These are phyloP conservation scores for Globisporangium irregulare DNA, from an alignment of 352 stramenopile genomes.

Conservation along the genomic window DNA sequence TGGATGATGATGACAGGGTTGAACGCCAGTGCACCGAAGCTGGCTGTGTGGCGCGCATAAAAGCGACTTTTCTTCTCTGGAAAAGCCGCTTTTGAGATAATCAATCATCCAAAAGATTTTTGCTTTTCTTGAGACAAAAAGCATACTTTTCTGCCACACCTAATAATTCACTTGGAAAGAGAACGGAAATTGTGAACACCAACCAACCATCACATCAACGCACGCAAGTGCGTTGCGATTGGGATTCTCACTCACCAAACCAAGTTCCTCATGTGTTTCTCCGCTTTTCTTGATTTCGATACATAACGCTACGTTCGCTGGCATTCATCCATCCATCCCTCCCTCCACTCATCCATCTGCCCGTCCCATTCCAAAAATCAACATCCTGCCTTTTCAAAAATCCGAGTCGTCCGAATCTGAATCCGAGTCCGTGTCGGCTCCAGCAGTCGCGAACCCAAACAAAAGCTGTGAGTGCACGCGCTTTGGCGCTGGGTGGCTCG, in stretches of 20 bases:
- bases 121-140: no score
- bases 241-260: neutral
- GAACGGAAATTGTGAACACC: no score
- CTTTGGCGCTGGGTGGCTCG: neutral
- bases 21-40: no score
- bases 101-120: no score
- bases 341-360: neutral
- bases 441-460: slow-evolving; percentile 55
- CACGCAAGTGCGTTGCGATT: no score
- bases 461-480: slow-evolving; percentile 33
- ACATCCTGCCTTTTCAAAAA: slow-evolving; percentile 17
- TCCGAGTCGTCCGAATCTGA: slow-evolving; percentile 57
- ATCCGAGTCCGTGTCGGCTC: slow-evolving; percentile 37
- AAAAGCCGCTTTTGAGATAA: no score
- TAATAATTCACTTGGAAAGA: no score
- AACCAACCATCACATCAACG: no score
- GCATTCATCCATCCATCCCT: neutral
- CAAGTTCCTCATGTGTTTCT: neutral
- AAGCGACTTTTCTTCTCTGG: no score
- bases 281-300: neutral
- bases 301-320: neutral
- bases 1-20: no score
- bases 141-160: no score
- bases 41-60: no score
- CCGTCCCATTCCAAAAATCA: neutral